These are phyloP conservation scores for Fraxinus albicans DNA, from an alignment of 305 asterid genomes.

Conservation along the genomic window DNA sequence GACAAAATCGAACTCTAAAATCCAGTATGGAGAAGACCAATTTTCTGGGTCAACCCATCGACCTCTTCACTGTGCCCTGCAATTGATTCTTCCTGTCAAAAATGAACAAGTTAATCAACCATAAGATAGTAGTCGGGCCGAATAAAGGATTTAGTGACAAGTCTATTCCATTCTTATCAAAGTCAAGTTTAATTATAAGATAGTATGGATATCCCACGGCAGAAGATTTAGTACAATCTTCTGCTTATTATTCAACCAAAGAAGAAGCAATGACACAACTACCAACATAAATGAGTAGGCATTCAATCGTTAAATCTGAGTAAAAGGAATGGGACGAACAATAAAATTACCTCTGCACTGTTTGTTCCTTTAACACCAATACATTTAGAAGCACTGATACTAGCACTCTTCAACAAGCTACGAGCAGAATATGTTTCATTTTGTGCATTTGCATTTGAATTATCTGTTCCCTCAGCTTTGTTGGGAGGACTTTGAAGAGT, in stretches of 20 bases:
- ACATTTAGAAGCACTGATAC: conserved; percentile 93
- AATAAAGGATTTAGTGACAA: not conserved
- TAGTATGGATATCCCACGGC: not conserved
- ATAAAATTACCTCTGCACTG: conserved; percentile 56
- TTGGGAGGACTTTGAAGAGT: conserved; percentile 61
- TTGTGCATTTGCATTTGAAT: conserved; percentile 29
- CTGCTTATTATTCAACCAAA: not conserved
- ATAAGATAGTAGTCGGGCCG: not conserved
- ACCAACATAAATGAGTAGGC: not conserved
- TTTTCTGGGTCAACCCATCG: conserved; percentile 63
- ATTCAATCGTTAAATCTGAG: not conserved
- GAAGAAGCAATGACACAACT: not conserved
- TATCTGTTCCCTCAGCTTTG: conserved; percentile 33
- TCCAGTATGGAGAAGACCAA: conserved; percentile 61
- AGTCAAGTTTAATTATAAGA: not conserved
- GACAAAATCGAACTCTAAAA: not conserved
- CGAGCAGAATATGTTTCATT: conserved; percentile 56
- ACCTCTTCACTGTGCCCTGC: conserved; percentile 62
- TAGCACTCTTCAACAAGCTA: conserved; percentile 94
- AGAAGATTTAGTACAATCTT: not conserved
- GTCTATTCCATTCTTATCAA: not conserved
- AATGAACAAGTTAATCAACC: not conserved
- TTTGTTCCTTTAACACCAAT: conserved; percentile 58
- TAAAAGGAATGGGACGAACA: not conserved
- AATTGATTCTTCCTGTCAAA: conserved; percentile 61